These are phyloP conservation scores for Trametes hirsuta DNA, from an alignment of 1,284 basidiomycete species.

Conservation along the genomic window DNA sequence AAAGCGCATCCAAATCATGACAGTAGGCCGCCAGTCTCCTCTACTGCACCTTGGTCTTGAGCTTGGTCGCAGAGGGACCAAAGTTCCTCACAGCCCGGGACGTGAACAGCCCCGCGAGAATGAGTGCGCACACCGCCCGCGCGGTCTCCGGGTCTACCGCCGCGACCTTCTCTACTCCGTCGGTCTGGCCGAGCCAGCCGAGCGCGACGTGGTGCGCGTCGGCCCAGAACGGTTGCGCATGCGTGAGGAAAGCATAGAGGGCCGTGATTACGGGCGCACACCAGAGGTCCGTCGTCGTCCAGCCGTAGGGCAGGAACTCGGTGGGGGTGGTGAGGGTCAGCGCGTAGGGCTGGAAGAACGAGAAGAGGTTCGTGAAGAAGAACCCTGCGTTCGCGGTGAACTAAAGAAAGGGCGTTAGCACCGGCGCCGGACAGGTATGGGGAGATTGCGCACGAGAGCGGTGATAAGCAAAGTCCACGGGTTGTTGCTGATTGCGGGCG, in stretches of 20 bases:
- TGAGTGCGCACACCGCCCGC: constrained; percentile 64
- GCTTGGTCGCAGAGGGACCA: constrained; percentile 29
- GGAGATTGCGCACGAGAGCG: constrained; percentile 55
- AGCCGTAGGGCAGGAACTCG: constrained; percentile 72
- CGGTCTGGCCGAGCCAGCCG: constrained; percentile 38
- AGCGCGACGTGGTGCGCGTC: constrained; percentile 54
- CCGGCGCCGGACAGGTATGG: not conserved
- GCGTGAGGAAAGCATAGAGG: constrained; percentile 73
- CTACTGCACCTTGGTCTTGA: constrained; percentile 30
- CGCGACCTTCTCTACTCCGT: constrained; percentile 38
- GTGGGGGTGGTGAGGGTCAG: constrained; percentile 66
- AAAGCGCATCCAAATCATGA: not conserved
- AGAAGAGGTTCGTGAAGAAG: constrained; percentile 70
- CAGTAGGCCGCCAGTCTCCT: not conserved
- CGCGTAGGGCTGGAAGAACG: constrained; percentile 67
- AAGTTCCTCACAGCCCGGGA: constrained; percentile 63
- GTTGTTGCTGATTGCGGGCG: constrained; percentile 53
- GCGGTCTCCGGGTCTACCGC: constrained; percentile 63
- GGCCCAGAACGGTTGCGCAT: constrained; percentile 78
- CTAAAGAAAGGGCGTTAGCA: constrained; percentile 38
- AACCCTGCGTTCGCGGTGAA: constrained; percentile 73
- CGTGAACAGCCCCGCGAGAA: constrained; percentile 61
- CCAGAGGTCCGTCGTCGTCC: constrained; percentile 78
- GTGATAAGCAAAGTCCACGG: constrained; percentile 74
- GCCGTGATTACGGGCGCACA: constrained; percentile 71